Evolutionary conservation across 2,329 filamentous ascomycete genomes (phyloP).

Genomic region (Cladosporium sp.): DNA sequence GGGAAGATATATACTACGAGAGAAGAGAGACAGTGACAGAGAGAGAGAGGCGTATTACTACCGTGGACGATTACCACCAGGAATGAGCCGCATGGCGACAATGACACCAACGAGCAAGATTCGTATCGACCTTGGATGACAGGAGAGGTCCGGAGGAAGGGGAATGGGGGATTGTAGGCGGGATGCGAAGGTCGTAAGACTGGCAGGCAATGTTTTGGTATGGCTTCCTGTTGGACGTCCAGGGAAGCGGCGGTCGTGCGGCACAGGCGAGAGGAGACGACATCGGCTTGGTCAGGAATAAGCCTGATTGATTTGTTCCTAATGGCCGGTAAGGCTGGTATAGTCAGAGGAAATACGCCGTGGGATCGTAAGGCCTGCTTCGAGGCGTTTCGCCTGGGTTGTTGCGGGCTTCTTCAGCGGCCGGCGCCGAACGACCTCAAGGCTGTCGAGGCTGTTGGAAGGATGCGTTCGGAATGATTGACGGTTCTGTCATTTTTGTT

Average conservation of each 20-base stretch:
- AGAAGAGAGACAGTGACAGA: too few species aligned
- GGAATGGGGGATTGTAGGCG: conserved; percentile 10
- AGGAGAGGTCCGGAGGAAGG: conserved; percentile 7
- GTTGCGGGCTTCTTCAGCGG: too few species aligned
- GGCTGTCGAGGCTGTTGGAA: too few species aligned
- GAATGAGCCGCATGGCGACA: neutral
- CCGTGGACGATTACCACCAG: neutral
- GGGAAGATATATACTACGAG: conserved; percentile 5
- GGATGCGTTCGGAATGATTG: too few species aligned
- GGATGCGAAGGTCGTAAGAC: conserved; percentile 11
- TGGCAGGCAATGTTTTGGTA: neutral
- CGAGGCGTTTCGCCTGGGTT: neutral
- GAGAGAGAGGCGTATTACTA: neutral
- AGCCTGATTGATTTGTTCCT: neutral
- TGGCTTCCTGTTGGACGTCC: neutral
- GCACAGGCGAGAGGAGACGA: neutral
- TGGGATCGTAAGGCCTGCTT: neutral
- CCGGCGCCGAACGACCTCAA: too few species aligned
- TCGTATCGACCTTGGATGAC: neutral
- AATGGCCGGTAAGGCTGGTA: neutral
- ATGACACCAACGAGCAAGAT: conserved; percentile 6
- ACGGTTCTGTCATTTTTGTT: too few species aligned
- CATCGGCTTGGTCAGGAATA: conserved; percentile 1
- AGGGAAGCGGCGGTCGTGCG: conserved; percentile 6
- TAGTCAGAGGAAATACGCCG: neutral